Conservation (phyloP, 2,329 filamentous ascomycete genomes). For the Hypocrella siamensis region DNA sequence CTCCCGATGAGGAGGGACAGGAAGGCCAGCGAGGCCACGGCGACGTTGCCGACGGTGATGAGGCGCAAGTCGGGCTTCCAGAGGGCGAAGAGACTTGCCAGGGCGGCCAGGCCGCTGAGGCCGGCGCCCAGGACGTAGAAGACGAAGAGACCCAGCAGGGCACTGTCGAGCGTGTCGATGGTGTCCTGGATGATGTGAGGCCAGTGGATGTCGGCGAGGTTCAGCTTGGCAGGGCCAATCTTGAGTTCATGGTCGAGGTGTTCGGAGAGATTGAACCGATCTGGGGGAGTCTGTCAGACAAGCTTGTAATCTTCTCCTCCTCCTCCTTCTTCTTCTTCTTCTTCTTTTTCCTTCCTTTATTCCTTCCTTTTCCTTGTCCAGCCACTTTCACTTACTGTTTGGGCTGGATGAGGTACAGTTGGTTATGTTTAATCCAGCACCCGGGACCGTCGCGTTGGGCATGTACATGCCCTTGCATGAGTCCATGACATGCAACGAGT, state of each 20-base stretch:
- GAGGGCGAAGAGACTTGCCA: constrained; percentile 21
- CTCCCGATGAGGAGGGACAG: constrained; percentile 24
- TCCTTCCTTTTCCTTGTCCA: no score
- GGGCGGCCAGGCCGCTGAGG: constrained; percentile 26
- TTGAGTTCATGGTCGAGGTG: constrained; percentile 29
- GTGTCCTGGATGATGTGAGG: constrained; percentile 26
- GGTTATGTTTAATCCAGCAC: constrained; percentile 24
- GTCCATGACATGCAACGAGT: constrained; percentile 32
- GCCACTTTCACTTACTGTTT: constrained; percentile 1
- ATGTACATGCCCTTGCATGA: constrained; percentile 29
- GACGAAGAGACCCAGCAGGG: constrained; percentile 31
- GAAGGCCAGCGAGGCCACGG: constrained; percentile 18
- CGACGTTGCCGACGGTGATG: constrained; percentile 19
- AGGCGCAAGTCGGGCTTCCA: constrained; percentile 13
- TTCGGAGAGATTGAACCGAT: constrained; percentile 29
- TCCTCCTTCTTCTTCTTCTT: no score
- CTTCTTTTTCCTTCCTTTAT: no score
- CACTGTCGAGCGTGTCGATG: constrained; percentile 31
- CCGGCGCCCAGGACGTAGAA: constrained; percentile 29
- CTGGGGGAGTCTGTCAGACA: constrained; percentile 8
- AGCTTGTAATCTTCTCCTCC: no score
- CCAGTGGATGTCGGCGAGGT: constrained; percentile 28
- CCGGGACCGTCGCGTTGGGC: constrained; percentile 23
- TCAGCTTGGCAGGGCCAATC: constrained; percentile 27
- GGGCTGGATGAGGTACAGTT: constrained; percentile 21